Base-by-base conservation (phyloP, 2,329 filamentous ascomycete genomes). In the Fusarium anguioides region DNA sequence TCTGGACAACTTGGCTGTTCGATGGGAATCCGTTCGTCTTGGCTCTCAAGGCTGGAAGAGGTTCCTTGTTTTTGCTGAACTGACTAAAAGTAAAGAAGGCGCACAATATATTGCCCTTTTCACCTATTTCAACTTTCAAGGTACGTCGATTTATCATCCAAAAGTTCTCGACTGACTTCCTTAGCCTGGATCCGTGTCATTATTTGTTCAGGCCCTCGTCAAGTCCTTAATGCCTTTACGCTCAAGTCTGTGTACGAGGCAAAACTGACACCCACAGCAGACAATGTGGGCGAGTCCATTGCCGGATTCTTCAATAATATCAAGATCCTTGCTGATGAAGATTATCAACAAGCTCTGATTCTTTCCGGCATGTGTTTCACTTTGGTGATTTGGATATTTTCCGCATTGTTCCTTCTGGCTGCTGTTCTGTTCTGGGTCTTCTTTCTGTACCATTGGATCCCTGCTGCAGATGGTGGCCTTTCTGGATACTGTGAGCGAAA, bases 341-440 rank as follows among this genome's bases (percentile, higher is more conserved):
- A 96, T 76, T 89, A 88, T 64, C 88, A 90, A 67, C 93, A 97
- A 77, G 92, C 92, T 2, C 81, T 96, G 61, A 91, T 97, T 70
- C 84, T 98, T 49, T 92, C 89, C 36, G 90, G 93, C 78, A 98
- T 98, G 96, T 81, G 94, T 66, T 98, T 97, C 80, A 97, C 95
- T 5, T 78, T 97, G 21, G 77, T 97, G 53, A 88, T 98, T 70
- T 98, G 95, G 95, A 84, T 94, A 15, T 89, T 98, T 71, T 91
- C 91, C 1, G 86, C 91, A 8, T 75, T 98, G 3, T 89, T 87
- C 40, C 83, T 98, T 48, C 81, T 95, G n/a, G 75, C 92, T 11
- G 93, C 92, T 0, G 81, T 89, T 21, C 72, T 96, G 3, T 89
- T 97, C 61, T 98, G 97, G 79, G 78, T 97, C 35, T 87, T 93